Conservation (phyloP, 2,329 filamentous ascomycete species). For the Colletotrichum scovillei region DNA sequence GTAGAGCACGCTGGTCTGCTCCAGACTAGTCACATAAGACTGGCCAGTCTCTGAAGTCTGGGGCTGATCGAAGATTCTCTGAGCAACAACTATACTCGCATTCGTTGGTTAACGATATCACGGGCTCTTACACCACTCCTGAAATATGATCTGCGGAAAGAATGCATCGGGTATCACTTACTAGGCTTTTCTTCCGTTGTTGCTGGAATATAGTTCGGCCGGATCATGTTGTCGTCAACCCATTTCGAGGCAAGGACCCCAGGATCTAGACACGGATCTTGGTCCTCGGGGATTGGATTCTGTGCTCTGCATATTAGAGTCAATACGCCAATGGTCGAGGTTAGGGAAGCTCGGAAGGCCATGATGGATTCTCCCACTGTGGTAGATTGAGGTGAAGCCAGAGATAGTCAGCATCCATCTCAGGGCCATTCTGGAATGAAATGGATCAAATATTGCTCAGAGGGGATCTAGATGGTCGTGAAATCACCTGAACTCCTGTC, state of each 20-base stretch:
- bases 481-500: neutral
- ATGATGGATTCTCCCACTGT: neutral
- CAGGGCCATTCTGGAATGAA: neutral
- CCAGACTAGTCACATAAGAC: neutral
- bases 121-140: too few species aligned
- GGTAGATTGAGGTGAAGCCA: neutral
- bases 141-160: neutral
- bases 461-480: neutral
- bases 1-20: slow-evolving; percentile 16
- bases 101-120: accelerated
- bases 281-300: neutral
- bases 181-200: neutral
- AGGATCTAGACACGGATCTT: neutral
- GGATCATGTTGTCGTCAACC: neutral
- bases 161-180: neutral
- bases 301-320: neutral
- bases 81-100: neutral
- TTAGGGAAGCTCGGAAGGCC: neutral
- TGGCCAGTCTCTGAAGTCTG: neutral
- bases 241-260: neutral
- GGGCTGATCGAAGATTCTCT: neutral
- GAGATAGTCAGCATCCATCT: neutral
- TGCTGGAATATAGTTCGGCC: neutral
- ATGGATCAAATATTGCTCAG: too few species aligned
- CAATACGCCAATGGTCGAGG: neutral